Conservation (phyloP, 2,329 filamentous ascomycete species). For the Aspergillus pseudoterreus region DNA sequence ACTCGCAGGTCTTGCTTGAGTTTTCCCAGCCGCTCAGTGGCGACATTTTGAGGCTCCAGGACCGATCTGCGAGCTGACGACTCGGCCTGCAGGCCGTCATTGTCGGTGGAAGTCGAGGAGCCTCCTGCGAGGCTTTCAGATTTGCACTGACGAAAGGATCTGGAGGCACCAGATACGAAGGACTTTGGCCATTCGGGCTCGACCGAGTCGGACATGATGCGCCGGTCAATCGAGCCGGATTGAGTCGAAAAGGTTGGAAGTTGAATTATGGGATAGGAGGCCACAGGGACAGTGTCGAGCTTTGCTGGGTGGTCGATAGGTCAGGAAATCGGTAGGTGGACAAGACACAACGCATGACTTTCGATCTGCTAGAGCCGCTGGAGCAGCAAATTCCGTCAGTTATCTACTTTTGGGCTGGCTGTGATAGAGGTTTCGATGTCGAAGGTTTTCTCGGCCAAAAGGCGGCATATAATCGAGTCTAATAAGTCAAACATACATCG, state of each 20-base stretch:
- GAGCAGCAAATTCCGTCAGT: neutral
- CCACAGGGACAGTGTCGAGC: slow-evolving; percentile 17
- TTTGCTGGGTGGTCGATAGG: slow-evolving; percentile 17
- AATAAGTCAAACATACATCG: neutral
- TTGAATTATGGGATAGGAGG: slow-evolving; percentile 19
- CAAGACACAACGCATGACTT: slow-evolving; percentile 23
- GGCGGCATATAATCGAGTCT: neutral
- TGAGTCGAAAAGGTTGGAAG: neutral
- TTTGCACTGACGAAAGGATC: slow-evolving; percentile 29
- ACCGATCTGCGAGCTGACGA: slow-evolving; percentile 30
- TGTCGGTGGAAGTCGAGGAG: slow-evolving; percentile 16
- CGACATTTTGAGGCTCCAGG: slow-evolving; percentile 54
- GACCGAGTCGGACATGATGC: slow-evolving; percentile 30
- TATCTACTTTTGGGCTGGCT: neutral
- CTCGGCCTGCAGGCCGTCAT: slow-evolving; percentile 22
- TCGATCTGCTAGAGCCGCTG: slow-evolving; percentile 8
- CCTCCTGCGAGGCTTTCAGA: slow-evolving; percentile 26
- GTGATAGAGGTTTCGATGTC: neutral
- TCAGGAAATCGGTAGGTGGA: slow-evolving; percentile 16
- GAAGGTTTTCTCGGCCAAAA: neutral
- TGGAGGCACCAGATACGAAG: slow-evolving; percentile 20
- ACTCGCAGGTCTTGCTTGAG: slow-evolving; percentile 56
- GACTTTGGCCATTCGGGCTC: slow-evolving; percentile 29
- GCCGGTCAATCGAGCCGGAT: neutral
- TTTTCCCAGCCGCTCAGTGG: slow-evolving; percentile 56